phyloP scores from a whole-genome alignment of 176 grass and related monocot genomes.

The Carex parvula region DNA sequence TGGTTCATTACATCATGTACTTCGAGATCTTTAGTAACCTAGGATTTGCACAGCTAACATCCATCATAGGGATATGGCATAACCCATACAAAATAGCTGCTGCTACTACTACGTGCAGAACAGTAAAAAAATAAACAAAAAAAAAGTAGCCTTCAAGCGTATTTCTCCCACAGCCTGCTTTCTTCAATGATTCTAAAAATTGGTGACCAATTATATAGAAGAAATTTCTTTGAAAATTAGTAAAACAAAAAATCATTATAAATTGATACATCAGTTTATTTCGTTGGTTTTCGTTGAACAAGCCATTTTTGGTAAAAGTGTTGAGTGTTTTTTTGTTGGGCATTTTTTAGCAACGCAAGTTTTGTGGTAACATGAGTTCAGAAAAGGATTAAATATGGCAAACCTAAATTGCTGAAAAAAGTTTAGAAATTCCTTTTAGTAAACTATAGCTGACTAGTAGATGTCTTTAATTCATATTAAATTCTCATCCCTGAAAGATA shows the following conservation, averaged over 20 bases:
- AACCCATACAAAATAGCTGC: no score
- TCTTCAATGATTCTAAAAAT: not conserved
- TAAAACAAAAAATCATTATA: not conserved
- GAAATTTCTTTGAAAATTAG: not conserved
- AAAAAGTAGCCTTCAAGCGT: no score
- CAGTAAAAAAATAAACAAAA: no score
- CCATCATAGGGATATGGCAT: no score
- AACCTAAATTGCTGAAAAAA: not conserved
- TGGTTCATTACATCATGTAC: no score
- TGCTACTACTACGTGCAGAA: no score
- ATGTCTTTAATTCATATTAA: conserved; percentile 6
- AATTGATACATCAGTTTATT: not conserved
- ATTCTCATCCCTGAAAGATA: not conserved
- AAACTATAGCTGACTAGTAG: not conserved
- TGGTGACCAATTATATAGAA: not conserved
- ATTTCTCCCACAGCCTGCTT: no score
- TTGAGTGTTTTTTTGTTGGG: not conserved
- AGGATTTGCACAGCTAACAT: no score
- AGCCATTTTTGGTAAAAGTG: not conserved
- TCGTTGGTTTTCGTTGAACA: not conserved
- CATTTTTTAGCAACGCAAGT: not conserved
- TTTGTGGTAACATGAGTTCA: not conserved
- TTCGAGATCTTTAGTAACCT: no score
- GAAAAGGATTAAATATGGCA: not conserved
- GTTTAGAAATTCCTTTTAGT: not conserved